Percentiles rank a stretch among this genome's conserved stretches.
phyloP scores from a whole-genome alignment of 441 rosid genomes.

The Adansonia grandidieri region DNA sequence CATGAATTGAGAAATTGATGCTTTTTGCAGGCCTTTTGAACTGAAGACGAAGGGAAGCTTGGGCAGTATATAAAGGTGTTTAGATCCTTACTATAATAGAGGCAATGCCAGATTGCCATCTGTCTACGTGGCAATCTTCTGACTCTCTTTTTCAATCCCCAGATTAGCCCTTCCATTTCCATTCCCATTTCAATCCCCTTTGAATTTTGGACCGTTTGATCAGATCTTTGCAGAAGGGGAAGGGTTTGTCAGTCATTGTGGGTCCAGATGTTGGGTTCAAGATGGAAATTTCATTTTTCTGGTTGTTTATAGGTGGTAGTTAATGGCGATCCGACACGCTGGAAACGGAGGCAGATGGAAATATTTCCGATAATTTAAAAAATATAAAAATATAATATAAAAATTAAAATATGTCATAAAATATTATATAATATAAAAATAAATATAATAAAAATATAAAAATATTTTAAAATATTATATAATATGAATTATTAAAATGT shows the following conservation, averaged over 20 bases:
- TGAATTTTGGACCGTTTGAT: conserved; percentile 35
- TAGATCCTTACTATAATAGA: background rate
- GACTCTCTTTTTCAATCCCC: background rate
- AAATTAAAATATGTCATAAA: no score
- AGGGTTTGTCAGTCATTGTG: conserved; percentile 11
- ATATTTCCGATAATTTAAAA: background rate
- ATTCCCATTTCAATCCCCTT: background rate
- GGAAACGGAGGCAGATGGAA: background rate
- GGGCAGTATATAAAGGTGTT: conserved; percentile 22
- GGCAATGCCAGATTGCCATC: conserved; percentile 35
- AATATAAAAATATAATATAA: no score
- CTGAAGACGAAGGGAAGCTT: conserved; percentile 27
- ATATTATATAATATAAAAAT: no score
- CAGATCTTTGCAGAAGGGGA: background rate
- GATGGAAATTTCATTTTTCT: conserved; percentile 1
- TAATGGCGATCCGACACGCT: background rate
- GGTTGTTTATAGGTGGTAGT: background rate
- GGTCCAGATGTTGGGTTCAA: conserved; percentile 28
- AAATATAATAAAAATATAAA: no score
- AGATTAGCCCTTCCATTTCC: conserved; percentile 11
- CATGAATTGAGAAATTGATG: conserved; percentile 2
- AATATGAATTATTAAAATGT: no score
- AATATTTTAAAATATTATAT: no score
- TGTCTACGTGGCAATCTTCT: conserved; percentile 35
- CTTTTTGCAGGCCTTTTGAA: conserved; percentile 15